Percentiles rank a stretch among this genome's conserved stretches.
These are phyloP conservation scores for Vinca minor DNA, from an alignment of 257 asterid species.

Conservation along the genomic window DNA sequence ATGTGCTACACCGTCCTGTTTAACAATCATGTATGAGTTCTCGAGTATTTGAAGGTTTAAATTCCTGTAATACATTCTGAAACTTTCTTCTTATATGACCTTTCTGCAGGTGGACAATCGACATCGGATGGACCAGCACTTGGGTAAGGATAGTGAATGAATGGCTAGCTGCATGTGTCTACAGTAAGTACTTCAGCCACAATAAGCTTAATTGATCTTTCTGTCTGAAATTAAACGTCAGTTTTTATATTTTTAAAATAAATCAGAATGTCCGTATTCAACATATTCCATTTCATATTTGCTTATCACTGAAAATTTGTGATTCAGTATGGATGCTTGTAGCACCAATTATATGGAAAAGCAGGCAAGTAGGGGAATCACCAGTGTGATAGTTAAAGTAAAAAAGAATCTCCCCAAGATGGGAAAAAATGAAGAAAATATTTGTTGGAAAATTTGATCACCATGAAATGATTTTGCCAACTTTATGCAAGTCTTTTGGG, in stretches of 20 bases:
- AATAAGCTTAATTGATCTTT: no score
- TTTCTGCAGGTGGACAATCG: constrained; percentile 37
- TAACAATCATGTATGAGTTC: not conserved
- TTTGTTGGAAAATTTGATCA: constrained; percentile 1
- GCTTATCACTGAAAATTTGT: not conserved
- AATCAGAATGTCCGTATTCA: no score
- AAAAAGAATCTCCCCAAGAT: not conserved
- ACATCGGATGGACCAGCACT: constrained; percentile 49
- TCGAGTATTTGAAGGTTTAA: not conserved
- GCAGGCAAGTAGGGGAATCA: constrained; percentile 28
- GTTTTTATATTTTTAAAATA: no score
- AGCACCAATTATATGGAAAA: constrained; percentile 41
- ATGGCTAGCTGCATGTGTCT: constrained; percentile 44
- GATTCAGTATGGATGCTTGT: constrained; percentile 47
- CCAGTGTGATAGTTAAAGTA: constrained; percentile 14
- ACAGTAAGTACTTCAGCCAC: constrained; percentile 27
- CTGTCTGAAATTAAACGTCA: no score
- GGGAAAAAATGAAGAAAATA: not conserved
- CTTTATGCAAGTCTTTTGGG: constrained; percentile 1
- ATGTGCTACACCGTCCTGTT: no score
- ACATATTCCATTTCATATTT: not conserved
- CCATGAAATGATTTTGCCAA: constrained; percentile 8
- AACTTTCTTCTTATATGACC: not conserved
- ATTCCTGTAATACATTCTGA: not conserved
- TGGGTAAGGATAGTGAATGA: constrained; percentile 55